Percentiles rank a stretch among this genome's conserved stretches.
phyloP scores from a whole-genome alignment of 2,329 filamentous ascomycete genomes.

The Fonsecaea monophora region DNA sequence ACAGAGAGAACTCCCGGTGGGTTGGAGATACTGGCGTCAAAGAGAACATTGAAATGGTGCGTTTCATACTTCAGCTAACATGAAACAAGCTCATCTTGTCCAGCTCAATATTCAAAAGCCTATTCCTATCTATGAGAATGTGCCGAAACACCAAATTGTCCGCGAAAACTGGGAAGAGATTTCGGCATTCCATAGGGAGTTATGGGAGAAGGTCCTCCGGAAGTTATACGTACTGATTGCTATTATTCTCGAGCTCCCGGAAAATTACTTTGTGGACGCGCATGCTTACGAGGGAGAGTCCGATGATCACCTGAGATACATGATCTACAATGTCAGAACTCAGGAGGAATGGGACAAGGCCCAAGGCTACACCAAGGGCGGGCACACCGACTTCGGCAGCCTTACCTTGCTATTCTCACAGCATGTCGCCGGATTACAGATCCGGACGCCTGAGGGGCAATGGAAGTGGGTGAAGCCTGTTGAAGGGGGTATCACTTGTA shows the following conservation, averaged over 20 bases:
- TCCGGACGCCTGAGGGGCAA: constrained; percentile 53
- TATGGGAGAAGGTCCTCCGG: constrained; percentile 42
- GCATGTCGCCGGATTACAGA: constrained; percentile 60
- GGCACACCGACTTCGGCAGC: constrained; percentile 65
- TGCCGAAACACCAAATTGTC: constrained; percentile 43
- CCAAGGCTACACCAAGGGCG: constrained; percentile 54
- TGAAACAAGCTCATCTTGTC: not conserved
- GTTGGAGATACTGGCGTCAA: constrained; percentile 48
- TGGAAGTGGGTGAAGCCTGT: constrained; percentile 63
- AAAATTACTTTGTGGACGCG: constrained; percentile 62
- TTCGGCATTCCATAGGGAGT: constrained; percentile 41
- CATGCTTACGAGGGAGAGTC: constrained; percentile 64
- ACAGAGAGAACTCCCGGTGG: constrained; percentile 46
- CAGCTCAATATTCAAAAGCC: constrained; percentile 46
- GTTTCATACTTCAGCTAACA: not conserved
- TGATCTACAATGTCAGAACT: constrained; percentile 61
- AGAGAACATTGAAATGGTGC: constrained; percentile 48
- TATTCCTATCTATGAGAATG: constrained; percentile 41
- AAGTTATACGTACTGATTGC: constrained; percentile 37
- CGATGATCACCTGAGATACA: constrained; percentile 67
- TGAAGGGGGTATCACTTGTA: constrained; percentile 59
- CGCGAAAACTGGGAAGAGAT: constrained; percentile 42
- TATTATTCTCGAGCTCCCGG: constrained; percentile 59
- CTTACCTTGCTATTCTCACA: constrained; percentile 65
- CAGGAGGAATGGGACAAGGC: constrained; percentile 55